Base-by-base conservation (phyloP, 192 early-diverging fungal species). In the Linnemannia schmuckeri region DNA sequence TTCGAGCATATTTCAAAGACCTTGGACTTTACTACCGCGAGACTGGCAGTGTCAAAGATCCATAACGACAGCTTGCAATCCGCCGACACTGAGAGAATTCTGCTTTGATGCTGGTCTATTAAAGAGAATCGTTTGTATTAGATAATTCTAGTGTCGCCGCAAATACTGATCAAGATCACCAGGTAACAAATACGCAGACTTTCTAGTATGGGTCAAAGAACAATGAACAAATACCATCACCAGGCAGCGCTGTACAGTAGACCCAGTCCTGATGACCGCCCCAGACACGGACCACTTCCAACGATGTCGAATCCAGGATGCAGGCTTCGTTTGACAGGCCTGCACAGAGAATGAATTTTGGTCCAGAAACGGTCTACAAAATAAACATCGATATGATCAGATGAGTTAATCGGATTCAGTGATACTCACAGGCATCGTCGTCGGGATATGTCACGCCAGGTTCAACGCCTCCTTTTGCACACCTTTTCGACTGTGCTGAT, bases 201-300 rank as follows among this genome's bases (percentile, higher is more conserved):
- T 46, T 46, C 15, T 46, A 12, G 12, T 2, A 15, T 46, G 13
- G 44, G 44, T 12, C 44, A 46, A 13, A 46, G 44, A 46, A 13
- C 13, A 13, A 13, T 46, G 44, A 4, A 66, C 4, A 38, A 78
- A 77, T 88, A 93, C 92, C 89, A 69, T 87, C 80, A 42, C 86
- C 89, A 82, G 89, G 89, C 38, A 91, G 81, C 20, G 82, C 74
- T 18, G 92, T 92, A 74, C 90, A 91, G 42, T 83, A 77, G 17
- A 90, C 91, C 93, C 93, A 93, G 70, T 92, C 89, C 40, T 86
- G 63, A 73, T 93, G 93, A 3, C 91, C 91, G 27, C 88, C 90
- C 93, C 93, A 93, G 20, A 93, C 89, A 68, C 93, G 78, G 15
- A 93, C 88, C 47, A 92, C 78, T 85, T 93, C 91, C 18, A 93